Evolutionary conservation across 192 early-diverging fungal species (phyloP).

Genomic region (Funneliformis mosseae): DNA sequence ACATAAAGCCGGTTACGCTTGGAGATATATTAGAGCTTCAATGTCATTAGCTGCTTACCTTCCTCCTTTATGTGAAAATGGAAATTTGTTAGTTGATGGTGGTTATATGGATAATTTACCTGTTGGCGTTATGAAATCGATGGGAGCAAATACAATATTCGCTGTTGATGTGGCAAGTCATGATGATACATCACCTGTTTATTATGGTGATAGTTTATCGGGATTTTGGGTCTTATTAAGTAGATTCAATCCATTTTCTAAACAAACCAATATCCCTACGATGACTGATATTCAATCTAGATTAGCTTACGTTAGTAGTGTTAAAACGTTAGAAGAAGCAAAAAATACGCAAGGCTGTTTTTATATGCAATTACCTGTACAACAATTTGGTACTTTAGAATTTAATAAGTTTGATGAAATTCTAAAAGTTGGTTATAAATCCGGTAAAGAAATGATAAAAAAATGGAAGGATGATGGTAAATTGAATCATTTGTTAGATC

Average conservation of each 20-base stretch:
- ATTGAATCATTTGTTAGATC: conserved; percentile 40
- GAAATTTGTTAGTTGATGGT: conserved; percentile 97
- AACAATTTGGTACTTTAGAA: conserved; percentile 84
- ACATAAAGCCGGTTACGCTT: conserved; percentile 90
- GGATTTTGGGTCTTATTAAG: conserved; percentile 92
- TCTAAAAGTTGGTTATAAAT: conserved; percentile 82
- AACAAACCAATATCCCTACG: conserved; percentile 72
- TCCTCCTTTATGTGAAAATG: conserved; percentile 95
- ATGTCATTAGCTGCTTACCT: conserved; percentile 97
- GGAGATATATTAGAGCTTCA: conserved; percentile 96
- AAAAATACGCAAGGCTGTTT: conserved; percentile 78
- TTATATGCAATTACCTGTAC: conserved; percentile 87
- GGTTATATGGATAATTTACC: conserved; percentile 99
- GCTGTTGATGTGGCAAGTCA: conserved; percentile 91
- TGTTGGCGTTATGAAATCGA: conserved; percentile 72
- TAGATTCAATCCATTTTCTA: conserved; percentile 78
- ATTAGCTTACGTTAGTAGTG: conserved; percentile 90
- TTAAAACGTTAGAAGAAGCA: conserved; percentile 86
- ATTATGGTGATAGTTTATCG: conserved; percentile 87
- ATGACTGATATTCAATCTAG: conserved; percentile 94
- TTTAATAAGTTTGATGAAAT: conserved; percentile 93
- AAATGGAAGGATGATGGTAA: conserved; percentile 79
- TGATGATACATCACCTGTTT: conserved; percentile 92
- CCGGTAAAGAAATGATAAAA: conserved; percentile 74
- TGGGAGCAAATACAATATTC: conserved; percentile 90